Percentiles rank a stretch among this genome's conserved stretches.
Conservation (phyloP, 495 filamentous ascomycete species). For the Penicillium simplicissimum region DNA sequence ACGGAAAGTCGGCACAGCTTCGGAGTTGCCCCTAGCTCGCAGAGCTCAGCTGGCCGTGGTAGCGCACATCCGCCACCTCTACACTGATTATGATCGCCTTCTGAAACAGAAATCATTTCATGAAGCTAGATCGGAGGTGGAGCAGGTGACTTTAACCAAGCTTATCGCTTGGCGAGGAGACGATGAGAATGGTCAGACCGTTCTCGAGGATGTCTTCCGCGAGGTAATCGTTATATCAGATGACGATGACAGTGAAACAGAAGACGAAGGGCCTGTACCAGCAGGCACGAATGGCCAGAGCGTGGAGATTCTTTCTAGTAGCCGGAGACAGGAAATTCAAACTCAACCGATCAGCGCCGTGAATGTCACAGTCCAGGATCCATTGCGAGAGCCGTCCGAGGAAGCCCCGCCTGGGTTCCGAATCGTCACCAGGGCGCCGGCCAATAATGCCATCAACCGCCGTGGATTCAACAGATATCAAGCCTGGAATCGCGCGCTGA, state of each 20-base stretch:
- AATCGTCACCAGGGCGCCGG: slow-evolving; percentile 31
- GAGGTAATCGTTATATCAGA: slow-evolving; percentile 83
- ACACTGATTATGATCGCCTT: slow-evolving; percentile 83
- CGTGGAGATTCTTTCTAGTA: slow-evolving; percentile 44
- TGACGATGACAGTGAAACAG: slow-evolving; percentile 66
- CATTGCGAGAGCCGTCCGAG: slow-evolving; percentile 34
- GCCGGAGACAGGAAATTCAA: slow-evolving; percentile 36
- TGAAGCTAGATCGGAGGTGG: slow-evolving; percentile 70
- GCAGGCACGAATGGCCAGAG: slow-evolving; percentile 32
- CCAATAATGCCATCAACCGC: slow-evolving; percentile 38
- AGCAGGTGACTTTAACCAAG: slow-evolving; percentile 67
- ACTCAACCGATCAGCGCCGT: slow-evolving; percentile 31
- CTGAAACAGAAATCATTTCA: slow-evolving; percentile 63
- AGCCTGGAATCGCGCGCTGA: slow-evolving; percentile 49
- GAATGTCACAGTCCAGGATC: slow-evolving; percentile 17
- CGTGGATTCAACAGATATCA: slow-evolving; percentile 52
- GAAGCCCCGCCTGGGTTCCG: slow-evolving; percentile 42
- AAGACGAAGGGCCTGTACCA: slow-evolving; percentile 37
- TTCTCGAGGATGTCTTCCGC: slow-evolving; percentile 76
- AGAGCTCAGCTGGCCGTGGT: slow-evolving; percentile 80
- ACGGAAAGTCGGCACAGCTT: slow-evolving; percentile 67
- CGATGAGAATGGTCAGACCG: slow-evolving; percentile 71
- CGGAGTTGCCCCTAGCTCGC: slow-evolving; percentile 65
- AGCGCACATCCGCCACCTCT: slow-evolving; percentile 82
- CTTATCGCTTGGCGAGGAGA: slow-evolving; percentile 87